Percentiles rank a stretch among this genome's conserved stretches.
Evolutionary conservation across 352 stramenopile genomes (phyloP).

Genomic region (Phytophthora tentaculata): DNA sequence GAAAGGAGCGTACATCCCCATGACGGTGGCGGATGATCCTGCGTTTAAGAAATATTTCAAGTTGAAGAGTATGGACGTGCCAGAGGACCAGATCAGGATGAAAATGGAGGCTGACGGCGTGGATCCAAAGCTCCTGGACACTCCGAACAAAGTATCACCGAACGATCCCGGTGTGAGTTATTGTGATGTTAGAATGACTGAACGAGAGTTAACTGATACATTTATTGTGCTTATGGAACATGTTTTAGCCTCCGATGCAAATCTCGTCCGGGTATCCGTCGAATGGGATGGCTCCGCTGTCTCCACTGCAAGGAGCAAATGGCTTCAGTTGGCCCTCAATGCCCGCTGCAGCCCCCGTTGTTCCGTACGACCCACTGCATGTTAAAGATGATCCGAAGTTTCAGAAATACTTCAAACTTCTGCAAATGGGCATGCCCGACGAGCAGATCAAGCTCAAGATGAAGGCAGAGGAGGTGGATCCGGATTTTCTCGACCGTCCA

Average conservation of each 20-base stretch:
- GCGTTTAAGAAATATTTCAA: conserved; percentile 90
- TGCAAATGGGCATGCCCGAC: conserved; percentile 80
- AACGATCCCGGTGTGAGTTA: conserved; percentile 78
- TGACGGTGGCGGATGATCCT: conserved; percentile 80
- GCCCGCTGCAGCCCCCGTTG: conserved; percentile 26
- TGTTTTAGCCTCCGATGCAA: conserved; percentile 38
- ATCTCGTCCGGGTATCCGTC: conserved; percentile 22
- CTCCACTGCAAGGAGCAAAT: conserved; percentile 18
- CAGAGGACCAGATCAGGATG: conserved; percentile 82
- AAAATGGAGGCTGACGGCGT: conserved; percentile 88
- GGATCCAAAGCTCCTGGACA: conserved; percentile 69
- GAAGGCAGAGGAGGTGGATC: conserved; percentile 68
- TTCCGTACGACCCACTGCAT: conserved; percentile 71
- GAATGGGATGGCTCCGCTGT: conserved; percentile 24
- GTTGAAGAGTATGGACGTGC: conserved; percentile 85
- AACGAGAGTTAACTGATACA: conserved; percentile 5
- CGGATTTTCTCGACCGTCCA: conserved; percentile 66
- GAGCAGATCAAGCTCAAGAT: conserved; percentile 89
- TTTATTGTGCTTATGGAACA: conserved; percentile 2
- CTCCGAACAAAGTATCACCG: conserved; percentile 66
- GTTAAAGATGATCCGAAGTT: conserved; percentile 79
- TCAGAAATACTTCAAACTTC: conserved; percentile 87
- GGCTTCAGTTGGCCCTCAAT: conserved; percentile 40
- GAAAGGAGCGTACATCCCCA: conserved; percentile 67
- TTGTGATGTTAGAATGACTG: not conserved